A percentile compares a stretch with the other conserved stretches of the same genome.
Conservation (phyloP, 2,329 filamentous ascomycete species). For the Beauveria sp. region DNA sequence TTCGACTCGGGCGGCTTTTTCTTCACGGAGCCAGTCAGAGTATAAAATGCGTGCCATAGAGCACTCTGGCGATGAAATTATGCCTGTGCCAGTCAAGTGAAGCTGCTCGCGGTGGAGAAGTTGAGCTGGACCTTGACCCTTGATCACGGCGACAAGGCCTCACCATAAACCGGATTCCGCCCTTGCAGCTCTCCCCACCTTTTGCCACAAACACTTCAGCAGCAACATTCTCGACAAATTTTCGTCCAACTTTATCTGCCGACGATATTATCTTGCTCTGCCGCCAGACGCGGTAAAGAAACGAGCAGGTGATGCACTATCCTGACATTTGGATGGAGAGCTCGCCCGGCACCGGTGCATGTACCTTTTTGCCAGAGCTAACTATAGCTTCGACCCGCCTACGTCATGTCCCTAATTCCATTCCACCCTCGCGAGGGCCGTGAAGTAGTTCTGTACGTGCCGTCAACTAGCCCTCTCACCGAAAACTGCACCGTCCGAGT, state of each 20-base stretch:
- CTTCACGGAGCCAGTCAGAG: not conserved
- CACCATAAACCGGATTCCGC: not conserved
- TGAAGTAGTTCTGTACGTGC: constrained; percentile 71
- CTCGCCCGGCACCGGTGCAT: not conserved
- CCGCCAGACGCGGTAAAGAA: not conserved
- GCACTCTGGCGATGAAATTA: too few relatives aligned
- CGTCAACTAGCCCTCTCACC: not conserved
- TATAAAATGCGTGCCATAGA: too few relatives aligned
- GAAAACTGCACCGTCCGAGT: not conserved
- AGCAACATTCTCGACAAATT: not conserved
- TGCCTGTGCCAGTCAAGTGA: not conserved
- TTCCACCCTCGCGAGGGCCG: constrained; percentile 66
- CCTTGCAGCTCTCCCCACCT: constrained; percentile 8
- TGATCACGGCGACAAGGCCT: not conserved
- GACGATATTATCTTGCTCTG: not conserved
- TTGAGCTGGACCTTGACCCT: not conserved
- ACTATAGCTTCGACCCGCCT: not conserved
- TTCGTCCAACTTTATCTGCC: not conserved
- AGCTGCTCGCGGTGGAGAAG: not conserved
- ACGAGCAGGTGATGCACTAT: not conserved
- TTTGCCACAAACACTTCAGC: constrained; percentile 2
- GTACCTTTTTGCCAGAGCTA: not conserved
- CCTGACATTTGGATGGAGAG: not conserved
- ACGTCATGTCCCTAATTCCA: constrained; percentile 61
- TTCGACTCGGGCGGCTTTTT: too few relatives aligned